Percentiles rank a stretch among this genome's conserved stretches.
These are phyloP conservation scores for Yarrowia sp. DNA, from an alignment of 805 yeast species.

Conservation along the genomic window DNA sequence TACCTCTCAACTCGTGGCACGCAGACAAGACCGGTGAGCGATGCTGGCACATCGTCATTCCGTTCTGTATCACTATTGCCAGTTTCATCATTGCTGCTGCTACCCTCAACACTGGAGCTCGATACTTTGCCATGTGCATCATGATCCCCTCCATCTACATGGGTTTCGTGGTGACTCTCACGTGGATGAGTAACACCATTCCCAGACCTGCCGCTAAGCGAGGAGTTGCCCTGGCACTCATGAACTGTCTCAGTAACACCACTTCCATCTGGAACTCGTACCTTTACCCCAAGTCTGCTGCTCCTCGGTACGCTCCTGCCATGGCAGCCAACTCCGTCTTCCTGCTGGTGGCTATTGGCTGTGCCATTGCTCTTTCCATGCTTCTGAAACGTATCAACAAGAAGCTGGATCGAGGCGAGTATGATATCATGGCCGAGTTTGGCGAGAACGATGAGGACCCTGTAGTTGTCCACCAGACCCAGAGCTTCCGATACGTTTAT, in stretches of 20 bases:
- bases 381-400: slow-evolving; percentile 37
- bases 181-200: slow-evolving; percentile 64
- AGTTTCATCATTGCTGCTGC: slow-evolving; percentile 45
- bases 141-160: slow-evolving; percentile 65
- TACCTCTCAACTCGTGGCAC: slow-evolving; percentile 62
- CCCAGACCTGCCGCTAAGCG: slow-evolving; percentile 67
- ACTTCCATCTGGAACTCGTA: slow-evolving; percentile 42
- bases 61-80: slow-evolving; percentile 53
- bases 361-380: slow-evolving; percentile 28
- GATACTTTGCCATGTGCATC: slow-evolving; percentile 63
- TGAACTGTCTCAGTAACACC: slow-evolving; percentile 51
- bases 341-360: slow-evolving; percentile 37
- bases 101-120: slow-evolving; percentile 61
- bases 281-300: slow-evolving; percentile 40
- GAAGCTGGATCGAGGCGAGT: slow-evolving; percentile 41
- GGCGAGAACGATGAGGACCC: slow-evolving; percentile 35
- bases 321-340: slow-evolving; percentile 41
- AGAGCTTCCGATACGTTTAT: slow-evolving; percentile 13
- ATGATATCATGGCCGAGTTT: slow-evolving; percentile 40
- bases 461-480: slow-evolving; percentile 18
- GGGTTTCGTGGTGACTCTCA: slow-evolving; percentile 59
- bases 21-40: slow-evolving; percentile 65
- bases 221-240: slow-evolving; percentile 62
- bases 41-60: slow-evolving; percentile 57
- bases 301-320: slow-evolving; percentile 41